Conservation (phyloP, 75 land plant species). For the Sequoiadendron giganteum region DNA sequence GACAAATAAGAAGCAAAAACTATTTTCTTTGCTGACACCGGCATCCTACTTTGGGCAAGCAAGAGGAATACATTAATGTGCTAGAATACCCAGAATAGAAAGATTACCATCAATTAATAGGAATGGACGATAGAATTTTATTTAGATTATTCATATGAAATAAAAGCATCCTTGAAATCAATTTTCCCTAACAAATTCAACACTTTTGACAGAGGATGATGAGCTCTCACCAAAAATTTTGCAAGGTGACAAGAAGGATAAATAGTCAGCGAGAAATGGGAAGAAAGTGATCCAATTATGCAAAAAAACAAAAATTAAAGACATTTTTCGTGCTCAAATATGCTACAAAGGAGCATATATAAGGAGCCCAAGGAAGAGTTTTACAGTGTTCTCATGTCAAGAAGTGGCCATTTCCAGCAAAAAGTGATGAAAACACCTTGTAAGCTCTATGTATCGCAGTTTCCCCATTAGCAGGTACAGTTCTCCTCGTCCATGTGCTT, state of each 20-base stretch:
- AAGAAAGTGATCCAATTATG: not conserved
- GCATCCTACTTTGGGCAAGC: not conserved
- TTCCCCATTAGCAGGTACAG: not conserved
- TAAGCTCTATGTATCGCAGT: not conserved
- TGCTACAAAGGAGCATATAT: not conserved
- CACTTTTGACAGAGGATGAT: not conserved
- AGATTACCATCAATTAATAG: not conserved
- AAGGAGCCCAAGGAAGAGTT: not conserved
- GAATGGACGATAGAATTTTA: not conserved
- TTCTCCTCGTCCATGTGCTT: not conserved
- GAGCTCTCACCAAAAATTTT: not conserved
- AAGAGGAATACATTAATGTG: not conserved
- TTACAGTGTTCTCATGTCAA: conserved; percentile 1
- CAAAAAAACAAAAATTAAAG: not conserved
- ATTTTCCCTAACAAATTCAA: not conserved
- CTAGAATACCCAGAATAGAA: not conserved
- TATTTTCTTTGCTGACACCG: not conserved
- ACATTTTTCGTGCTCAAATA: not conserved
- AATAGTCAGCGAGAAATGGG: not conserved
- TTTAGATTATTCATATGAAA: not conserved
- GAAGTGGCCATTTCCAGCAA: not conserved
- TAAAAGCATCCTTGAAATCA: not conserved
- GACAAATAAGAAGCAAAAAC: not conserved
- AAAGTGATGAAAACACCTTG: not conserved
- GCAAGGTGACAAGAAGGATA: not conserved